A percentile compares a stretch with the other conserved stretches of the same genome.
Evolutionary conservation across 2,329 filamentous ascomycete genomes (phyloP).

Genomic region (Venturia oleaginea): DNA sequence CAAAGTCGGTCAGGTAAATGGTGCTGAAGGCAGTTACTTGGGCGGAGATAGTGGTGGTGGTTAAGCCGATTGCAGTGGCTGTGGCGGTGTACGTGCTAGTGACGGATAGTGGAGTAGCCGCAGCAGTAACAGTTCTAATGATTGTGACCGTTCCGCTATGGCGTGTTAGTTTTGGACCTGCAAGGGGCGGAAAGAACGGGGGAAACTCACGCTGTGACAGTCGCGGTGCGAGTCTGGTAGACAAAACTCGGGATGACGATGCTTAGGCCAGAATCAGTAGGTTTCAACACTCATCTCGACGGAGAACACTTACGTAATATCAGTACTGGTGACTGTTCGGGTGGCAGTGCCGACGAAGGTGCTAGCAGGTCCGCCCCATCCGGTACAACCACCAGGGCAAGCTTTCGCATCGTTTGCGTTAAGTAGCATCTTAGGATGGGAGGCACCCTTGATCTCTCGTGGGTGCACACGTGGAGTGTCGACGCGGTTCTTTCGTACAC

Average conservation of each 20-base stretch:
- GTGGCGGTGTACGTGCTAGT: background rate
- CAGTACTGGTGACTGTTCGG: background rate
- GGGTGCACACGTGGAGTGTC: background rate
- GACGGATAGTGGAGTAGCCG: background rate
- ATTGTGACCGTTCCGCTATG: background rate
- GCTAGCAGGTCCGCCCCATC: conserved; percentile 1
- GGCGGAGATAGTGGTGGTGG: background rate
- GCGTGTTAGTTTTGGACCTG: background rate
- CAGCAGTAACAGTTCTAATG: background rate
- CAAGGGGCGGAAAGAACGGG: background rate
- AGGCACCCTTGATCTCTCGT: background rate
- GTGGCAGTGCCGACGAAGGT: background rate
- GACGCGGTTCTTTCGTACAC: conserved; percentile 11
- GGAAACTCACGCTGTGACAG: background rate
- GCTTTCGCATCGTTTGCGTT: background rate
- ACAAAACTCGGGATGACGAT: background rate
- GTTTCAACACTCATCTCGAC: background rate
- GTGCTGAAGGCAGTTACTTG: background rate
- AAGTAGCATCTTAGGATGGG: background rate
- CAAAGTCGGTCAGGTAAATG: background rate
- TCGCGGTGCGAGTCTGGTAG: background rate
- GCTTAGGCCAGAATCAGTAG: background rate
- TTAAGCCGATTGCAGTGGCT: background rate
- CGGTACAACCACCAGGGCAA: background rate
- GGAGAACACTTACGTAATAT: background rate